phyloP scores from a whole-genome alignment of 257 asterid genomes.

The Solanum phureja region DNA sequence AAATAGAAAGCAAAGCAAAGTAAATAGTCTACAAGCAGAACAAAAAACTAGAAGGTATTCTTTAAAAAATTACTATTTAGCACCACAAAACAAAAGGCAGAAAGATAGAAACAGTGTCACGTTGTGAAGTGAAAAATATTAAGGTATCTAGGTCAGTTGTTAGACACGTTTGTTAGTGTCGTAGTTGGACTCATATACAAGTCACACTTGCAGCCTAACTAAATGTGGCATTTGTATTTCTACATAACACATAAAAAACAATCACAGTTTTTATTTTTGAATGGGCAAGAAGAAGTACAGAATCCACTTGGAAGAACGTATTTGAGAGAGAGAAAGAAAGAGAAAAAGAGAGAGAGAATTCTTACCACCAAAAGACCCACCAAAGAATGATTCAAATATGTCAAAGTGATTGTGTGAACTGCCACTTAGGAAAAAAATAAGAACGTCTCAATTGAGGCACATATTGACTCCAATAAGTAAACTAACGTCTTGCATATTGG shows the following conservation, averaged over 20 bases:
- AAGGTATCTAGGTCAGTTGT: neutral
- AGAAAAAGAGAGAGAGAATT: neutral
- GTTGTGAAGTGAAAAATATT: neutral
- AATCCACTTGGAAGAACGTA: neutral
- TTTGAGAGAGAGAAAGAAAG: neutral
- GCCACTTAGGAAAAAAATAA: neutral
- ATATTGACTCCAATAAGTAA: neutral
- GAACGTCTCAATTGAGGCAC: neutral
- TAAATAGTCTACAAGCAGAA: neutral
- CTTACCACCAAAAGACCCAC: slow-evolving; percentile 10
- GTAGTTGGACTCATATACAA: neutral
- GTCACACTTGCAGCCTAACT: neutral
- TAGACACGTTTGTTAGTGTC: neutral
- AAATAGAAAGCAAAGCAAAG: neutral
- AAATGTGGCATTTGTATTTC: neutral
- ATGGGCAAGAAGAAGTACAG: neutral
- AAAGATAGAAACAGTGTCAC: neutral
- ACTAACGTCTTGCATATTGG: slow-evolving; percentile 1
- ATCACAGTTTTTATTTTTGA: neutral
- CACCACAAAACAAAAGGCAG: neutral
- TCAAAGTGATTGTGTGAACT: slow-evolving; percentile 32
- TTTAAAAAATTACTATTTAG: neutral
- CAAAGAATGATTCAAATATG: slow-evolving; percentile 36
- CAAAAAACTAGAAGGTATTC: neutral
- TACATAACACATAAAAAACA: neutral